Evolutionary conservation across 2,329 filamentous ascomycete species (phyloP).

Genomic region (Xylaria sp.): DNA sequence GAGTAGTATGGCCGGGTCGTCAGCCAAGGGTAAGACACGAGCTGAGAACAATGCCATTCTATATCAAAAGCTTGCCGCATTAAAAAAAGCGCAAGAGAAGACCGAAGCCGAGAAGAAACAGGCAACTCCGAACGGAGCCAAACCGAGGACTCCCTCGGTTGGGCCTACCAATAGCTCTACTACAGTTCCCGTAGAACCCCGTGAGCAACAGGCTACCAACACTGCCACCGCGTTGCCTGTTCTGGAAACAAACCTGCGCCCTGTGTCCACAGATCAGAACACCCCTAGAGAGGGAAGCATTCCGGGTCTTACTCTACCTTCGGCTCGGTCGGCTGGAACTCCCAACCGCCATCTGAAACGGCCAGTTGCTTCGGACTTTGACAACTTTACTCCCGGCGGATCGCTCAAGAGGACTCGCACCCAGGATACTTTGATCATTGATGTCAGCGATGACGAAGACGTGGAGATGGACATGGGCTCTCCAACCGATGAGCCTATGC

Average conservation of each 20-base stretch:
- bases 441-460: constrained; percentile 77
- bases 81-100: constrained; percentile 55
- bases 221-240: not conserved
- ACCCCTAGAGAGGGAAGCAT: constrained; percentile 28
- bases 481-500: constrained; percentile 45
- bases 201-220: constrained; percentile 15
- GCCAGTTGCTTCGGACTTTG: constrained; percentile 71
- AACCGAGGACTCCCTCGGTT: constrained; percentile 13
- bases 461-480: constrained; percentile 70
- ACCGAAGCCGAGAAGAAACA: constrained; percentile 31
- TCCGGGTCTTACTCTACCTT: constrained; percentile 29
- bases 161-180: constrained; percentile 1
- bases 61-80: constrained; percentile 76
- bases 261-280: constrained; percentile 19
- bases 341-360: constrained; percentile 51
- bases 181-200: not conserved
- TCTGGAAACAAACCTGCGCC: constrained; percentile 12
- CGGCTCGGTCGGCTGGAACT: constrained; percentile 25
- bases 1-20: constrained; percentile 12
- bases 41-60: constrained; percentile 70
- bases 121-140: constrained; percentile 17
- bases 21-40: constrained; percentile 54
- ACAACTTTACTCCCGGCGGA: constrained; percentile 50
- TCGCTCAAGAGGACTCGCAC: constrained; percentile 61
- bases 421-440: constrained; percentile 67